Percentiles rank a stretch among this genome's conserved stretches.
Evolutionary conservation across 2,329 filamentous ascomycete genomes (phyloP).

Genomic region (Xylogone sp.): DNA sequence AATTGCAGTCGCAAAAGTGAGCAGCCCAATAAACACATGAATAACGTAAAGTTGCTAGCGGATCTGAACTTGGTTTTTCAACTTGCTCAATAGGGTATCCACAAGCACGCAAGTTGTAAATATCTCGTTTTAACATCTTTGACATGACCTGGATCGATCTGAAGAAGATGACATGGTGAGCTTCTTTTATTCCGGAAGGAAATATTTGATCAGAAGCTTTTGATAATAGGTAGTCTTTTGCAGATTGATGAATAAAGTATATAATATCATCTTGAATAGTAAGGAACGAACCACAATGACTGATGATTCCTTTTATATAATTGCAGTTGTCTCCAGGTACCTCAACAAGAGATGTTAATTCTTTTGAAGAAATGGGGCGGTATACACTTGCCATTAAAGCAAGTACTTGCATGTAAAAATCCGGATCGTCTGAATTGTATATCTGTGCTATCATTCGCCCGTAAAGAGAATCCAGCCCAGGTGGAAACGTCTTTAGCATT

Average conservation of each 20-base stretch:
- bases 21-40: slow-evolving; percentile 27
- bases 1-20: slow-evolving; percentile 17
- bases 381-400: slow-evolving; percentile 25
- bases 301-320: background rate
- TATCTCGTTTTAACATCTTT: slow-evolving; percentile 29
- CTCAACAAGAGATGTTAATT: slow-evolving; percentile 27
- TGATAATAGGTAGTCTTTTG: slow-evolving; percentile 35
- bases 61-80: slow-evolving; percentile 19
- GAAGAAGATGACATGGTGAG: slow-evolving; percentile 30
- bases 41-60: slow-evolving; percentile 14
- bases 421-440: slow-evolving; percentile 19
- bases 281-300: slow-evolving; percentile 38
- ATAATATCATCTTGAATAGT: slow-evolving; percentile 26
- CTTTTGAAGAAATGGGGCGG: slow-evolving; percentile 32
- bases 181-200: slow-evolving; percentile 17
- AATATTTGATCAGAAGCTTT: slow-evolving; percentile 24
- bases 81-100: slow-evolving; percentile 20
- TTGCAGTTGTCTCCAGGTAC: slow-evolving; percentile 10
- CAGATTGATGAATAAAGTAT: slow-evolving; percentile 39
- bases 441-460: slow-evolving; percentile 34
- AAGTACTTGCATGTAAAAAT: slow-evolving; percentile 32
- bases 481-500: slow-evolving; percentile 28
- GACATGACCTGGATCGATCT: slow-evolving; percentile 30
- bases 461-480: slow-evolving; percentile 34
- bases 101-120: slow-evolving; percentile 27